phyloP scores from a whole-genome alignment of 1,284 basidiomycete species.

The Ceratobasidium sp. region DNA sequence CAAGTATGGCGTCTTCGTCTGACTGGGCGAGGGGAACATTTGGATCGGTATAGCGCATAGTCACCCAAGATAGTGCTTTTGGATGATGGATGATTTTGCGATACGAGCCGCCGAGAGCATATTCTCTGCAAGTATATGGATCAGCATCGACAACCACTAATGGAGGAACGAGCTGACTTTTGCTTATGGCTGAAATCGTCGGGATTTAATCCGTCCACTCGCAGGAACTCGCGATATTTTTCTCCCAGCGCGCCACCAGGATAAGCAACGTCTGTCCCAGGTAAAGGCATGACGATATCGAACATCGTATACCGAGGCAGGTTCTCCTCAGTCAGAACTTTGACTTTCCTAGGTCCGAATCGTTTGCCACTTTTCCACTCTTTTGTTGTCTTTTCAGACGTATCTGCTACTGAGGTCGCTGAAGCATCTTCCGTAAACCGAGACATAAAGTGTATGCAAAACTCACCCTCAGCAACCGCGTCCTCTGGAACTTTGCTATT shows the following conservation, averaged over 20 bases:
- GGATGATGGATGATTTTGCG: conserved; percentile 92
- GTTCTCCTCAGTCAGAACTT: conserved; percentile 82
- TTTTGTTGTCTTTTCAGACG: conserved; percentile 40
- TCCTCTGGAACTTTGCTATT: conserved; percentile 35
- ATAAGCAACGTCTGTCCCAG: conserved; percentile 92
- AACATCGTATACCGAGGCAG: conserved; percentile 86
- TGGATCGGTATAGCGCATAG: conserved; percentile 92
- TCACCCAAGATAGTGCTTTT: conserved; percentile 81
- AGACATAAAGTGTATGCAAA: no score
- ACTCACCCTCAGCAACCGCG: conserved; percentile 6
- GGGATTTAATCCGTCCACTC: conserved; percentile 88
- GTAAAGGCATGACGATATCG: conserved; percentile 95
- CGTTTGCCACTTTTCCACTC: conserved; percentile 56
- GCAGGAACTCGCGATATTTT: conserved; percentile 84
- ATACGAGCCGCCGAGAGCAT: conserved; percentile 93
- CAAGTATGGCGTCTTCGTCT: conserved; percentile 92
- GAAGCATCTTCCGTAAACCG: neutral
- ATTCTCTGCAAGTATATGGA: conserved; percentile 73
- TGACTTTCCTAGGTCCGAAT: conserved; percentile 68
- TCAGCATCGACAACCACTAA: conserved; percentile 9
- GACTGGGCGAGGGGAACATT: conserved; percentile 92
- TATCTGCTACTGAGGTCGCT: neutral
- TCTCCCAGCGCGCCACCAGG: conserved; percentile 87
- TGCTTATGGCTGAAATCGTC: conserved; percentile 87
- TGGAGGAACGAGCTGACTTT: conserved; percentile 67